Base-by-base conservation (phyloP, 768 basidiomycete genomes). In the Leccinum obscurum region DNA sequence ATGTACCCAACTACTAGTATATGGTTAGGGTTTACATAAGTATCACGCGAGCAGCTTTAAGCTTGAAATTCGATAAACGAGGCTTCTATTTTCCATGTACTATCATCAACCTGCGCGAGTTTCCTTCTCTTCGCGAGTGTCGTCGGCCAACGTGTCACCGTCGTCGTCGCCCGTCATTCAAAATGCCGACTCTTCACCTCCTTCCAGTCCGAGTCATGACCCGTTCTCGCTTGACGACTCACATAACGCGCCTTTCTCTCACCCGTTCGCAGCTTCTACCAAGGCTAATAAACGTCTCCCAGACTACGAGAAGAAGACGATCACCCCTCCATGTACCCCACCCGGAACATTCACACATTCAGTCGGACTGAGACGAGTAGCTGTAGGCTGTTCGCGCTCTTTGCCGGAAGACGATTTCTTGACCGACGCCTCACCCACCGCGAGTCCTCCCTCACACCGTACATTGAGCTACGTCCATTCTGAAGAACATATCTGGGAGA, bases 221-320 rank as follows among this genome's bases (percentile, higher is more conserved):
- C 70, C 60, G 1, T 69, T 55, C 34, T 65, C 74, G 62, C 55
- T 74, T 70, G 65, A 62, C 72, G 65, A 62, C 72, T 76, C 48
- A 68, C 64, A 52, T n/a, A 57, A 53, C 39, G 26, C 14, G 14
- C 48, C 61, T 6, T 61, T 70, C 26, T 58, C 63, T 60, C 71
- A 89, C 64, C 87, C 86, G 0, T 83, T 86, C 56, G 84, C 88
- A 13, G 88, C 80, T 0, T 85, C 86, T 1, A 80, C 81, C 4
- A 83, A 82, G 57, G 78, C 80, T 4, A 74, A 65, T 30, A 77
- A 77, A 65, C 66, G 66, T 4, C 80, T 76, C 28, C 80, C 79
- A 3, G 65, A 77, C 13, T 82, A 83, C 52, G 82, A 85, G 66
- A 79, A 77, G 66, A 74, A 68, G 66, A 35, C 15, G 32, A 58